Evolutionary conservation across 129 eudicot genomes (phyloP).

Genomic region (Ambrosia trifida): DNA sequence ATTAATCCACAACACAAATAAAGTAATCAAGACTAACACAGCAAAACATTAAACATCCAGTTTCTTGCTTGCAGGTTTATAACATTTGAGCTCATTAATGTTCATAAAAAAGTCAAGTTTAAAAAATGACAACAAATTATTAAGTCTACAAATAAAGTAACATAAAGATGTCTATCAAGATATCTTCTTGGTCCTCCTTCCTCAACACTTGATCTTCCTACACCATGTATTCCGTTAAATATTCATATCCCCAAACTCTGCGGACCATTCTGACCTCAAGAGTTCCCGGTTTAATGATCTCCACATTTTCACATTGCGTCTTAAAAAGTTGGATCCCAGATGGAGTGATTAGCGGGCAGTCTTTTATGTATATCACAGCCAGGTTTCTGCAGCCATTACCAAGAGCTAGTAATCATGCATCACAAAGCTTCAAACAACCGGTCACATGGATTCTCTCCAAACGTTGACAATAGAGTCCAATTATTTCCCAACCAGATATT

Average conservation of each 20-base stretch:
- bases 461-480: constrained; percentile 47
- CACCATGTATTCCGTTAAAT: neutral
- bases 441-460: constrained; percentile 61
- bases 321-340: constrained; percentile 36
- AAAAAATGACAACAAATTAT: no score
- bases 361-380: constrained; percentile 38
- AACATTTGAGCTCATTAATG: no score
- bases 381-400: constrained; percentile 55
- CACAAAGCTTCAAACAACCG: constrained; percentile 49
- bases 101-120: no score
- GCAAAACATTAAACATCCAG: no score
- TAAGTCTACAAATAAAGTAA: no score
- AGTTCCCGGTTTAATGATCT: constrained; percentile 12
- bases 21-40: no score
- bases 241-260: neutral
- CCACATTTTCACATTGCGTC: constrained; percentile 40
- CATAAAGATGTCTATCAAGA: no score
- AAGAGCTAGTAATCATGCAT: constrained; percentile 47
- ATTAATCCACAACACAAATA: no score
- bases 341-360: constrained; percentile 31
- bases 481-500: constrained; percentile 53
- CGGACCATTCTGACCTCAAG: neutral
- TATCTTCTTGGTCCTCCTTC: no score
- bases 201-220: no score
- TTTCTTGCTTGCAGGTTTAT: no score